Evolutionary conservation across 2,329 filamentous ascomycete species (phyloP).

Genomic region (Stachybotrys echinatus): DNA sequence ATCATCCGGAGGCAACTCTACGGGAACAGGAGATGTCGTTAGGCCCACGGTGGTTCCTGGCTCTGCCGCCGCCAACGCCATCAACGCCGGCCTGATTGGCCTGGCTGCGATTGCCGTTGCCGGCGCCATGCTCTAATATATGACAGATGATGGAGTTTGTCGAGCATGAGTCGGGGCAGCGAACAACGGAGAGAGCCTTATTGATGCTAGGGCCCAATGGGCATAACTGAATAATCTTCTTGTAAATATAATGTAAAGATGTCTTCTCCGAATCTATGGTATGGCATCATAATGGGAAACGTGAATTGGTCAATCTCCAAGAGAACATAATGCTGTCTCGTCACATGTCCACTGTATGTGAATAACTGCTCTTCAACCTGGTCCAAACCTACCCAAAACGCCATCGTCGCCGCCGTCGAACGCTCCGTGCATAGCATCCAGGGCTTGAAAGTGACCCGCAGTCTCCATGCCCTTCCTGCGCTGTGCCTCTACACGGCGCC

Average conservation of each 20-base stretch:
- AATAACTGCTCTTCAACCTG: slow-evolving; percentile 20
- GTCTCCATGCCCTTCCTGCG: slow-evolving; percentile 50
- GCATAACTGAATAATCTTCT: too few species aligned
- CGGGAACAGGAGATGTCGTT: neutral
- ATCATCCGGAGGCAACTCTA: neutral
- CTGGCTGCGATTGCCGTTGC: slow-evolving; percentile 4
- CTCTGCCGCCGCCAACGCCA: neutral
- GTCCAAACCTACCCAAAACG: slow-evolving; percentile 43
- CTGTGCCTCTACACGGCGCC: slow-evolving; percentile 51
- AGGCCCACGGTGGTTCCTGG: slow-evolving; percentile 3
- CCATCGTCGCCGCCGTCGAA: slow-evolving; percentile 51
- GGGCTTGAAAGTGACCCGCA: slow-evolving; percentile 49
- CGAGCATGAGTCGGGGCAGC: neutral
- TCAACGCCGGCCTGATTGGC: slow-evolving; percentile 3
- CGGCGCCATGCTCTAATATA: slow-evolving; percentile 3
- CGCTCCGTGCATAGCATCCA: slow-evolving; percentile 47
- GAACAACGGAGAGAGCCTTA: too few species aligned
- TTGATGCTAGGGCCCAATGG: too few species aligned
- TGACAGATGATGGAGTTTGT: neutral
- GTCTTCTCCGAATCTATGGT: neutral
- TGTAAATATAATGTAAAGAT: slow-evolving; percentile 5
- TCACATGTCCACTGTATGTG: neutral
- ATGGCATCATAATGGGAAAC: slow-evolving; percentile 1
- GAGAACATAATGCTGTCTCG: neutral
- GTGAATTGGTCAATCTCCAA: neutral